Evolutionary conservation across 495 filamentous ascomycete genomes (phyloP).

Genomic region (Lepraria neglecta): DNA sequence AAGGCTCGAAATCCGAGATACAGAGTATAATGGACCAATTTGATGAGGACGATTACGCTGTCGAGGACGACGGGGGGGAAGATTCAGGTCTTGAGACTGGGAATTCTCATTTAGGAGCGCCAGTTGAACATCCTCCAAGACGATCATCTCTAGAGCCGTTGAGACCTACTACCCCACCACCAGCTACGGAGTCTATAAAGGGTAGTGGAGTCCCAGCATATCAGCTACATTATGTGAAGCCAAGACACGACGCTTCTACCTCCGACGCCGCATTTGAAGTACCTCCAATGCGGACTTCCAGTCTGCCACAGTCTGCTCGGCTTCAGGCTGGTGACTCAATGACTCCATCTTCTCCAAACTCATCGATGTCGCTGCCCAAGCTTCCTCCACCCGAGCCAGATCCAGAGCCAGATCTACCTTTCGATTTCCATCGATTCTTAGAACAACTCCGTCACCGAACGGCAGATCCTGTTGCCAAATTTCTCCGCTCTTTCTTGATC

Average conservation of each 20-base stretch:
- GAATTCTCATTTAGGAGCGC: slow-evolving; percentile 57
- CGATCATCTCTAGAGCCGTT: slow-evolving; percentile 76
- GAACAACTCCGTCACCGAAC: slow-evolving; percentile 93
- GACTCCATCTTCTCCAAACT: slow-evolving; percentile 18
- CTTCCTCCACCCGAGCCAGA: slow-evolving; percentile 78
- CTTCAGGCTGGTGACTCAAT: slow-evolving; percentile 7
- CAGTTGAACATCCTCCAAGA: slow-evolving; percentile 67
- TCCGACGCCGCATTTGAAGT: background rate
- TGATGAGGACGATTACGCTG: slow-evolving; percentile 58
- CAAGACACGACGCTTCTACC: background rate
- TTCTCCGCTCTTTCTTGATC: slow-evolving; percentile 84
- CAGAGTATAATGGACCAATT: slow-evolving; percentile 92
- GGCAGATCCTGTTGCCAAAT: slow-evolving; percentile 92
- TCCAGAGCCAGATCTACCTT: slow-evolving; percentile 81
- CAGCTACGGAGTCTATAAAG: background rate
- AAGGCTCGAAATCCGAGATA: slow-evolving; percentile 77
- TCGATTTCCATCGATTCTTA: slow-evolving; percentile 96
- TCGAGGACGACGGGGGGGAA: slow-evolving; percentile 69
- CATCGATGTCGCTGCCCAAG: slow-evolving; percentile 25
- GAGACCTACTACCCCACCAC: slow-evolving; percentile 37
- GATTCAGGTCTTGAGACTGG: slow-evolving; percentile 70
- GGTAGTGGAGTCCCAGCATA: background rate
- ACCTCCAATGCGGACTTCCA: slow-evolving; percentile 15
- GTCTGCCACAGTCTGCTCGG: slow-evolving; percentile 21
- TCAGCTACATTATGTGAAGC: background rate